Evolutionary conservation across 225 moss, liverwort and hornwort species (phyloP).

Genomic region (Pleurozium schreberi): DNA sequence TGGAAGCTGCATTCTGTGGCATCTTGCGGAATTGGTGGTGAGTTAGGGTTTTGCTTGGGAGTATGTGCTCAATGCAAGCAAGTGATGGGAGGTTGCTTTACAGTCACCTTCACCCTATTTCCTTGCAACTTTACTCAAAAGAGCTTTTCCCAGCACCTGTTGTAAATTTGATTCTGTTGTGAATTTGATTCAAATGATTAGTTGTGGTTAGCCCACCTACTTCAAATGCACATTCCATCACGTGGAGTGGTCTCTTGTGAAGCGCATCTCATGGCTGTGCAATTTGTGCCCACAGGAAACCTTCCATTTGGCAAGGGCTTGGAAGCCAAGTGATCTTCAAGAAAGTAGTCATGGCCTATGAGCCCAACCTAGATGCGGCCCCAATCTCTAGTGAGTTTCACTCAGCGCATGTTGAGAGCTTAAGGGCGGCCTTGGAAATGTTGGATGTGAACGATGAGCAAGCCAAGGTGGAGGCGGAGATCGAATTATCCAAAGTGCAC

Average conservation of each 20-base stretch:
- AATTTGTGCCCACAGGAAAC: too few species aligned
- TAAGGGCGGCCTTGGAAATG: neutral
- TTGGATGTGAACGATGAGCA: neutral
- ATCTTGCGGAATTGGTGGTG: neutral
- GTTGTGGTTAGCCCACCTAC: neutral
- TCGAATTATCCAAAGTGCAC: neutral
- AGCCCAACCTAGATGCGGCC: rapidly evolving
- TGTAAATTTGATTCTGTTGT: neutral
- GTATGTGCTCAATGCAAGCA: neutral
- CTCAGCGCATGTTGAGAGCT: neutral
- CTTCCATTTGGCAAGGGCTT: neutral
- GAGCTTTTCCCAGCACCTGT: rapidly evolving
- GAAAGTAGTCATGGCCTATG: neutral
- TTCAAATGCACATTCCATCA: rapidly evolving
- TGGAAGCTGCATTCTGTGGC: neutral
- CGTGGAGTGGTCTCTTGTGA: neutral
- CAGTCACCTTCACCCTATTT: neutral
- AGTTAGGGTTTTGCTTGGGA: neutral
- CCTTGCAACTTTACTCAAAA: neutral
- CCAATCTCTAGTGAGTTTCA: neutral
- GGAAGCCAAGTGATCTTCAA: neutral
- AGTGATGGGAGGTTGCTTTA: neutral
- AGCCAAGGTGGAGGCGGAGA: neutral
- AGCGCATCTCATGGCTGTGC: neutral
- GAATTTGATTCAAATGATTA: neutral